Conservation (phyloP, 805 yeast genomes). For the Zygoascus biomembranicola region DNA sequence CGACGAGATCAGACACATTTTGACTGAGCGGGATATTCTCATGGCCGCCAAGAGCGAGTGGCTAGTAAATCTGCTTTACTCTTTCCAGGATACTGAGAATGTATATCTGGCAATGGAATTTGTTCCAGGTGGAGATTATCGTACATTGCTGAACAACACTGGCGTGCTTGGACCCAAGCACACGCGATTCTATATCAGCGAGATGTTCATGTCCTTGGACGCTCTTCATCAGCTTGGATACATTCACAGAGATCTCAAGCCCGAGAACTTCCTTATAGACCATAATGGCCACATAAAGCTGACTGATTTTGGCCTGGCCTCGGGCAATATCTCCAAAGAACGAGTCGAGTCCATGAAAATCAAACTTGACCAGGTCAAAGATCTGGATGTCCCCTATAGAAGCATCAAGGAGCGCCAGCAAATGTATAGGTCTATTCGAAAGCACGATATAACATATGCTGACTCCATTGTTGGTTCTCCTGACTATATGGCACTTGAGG, state of each 20-base stretch:
- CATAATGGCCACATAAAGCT: conserved; percentile 85
- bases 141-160: conserved; percentile 88
- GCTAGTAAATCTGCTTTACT: conserved; percentile 88
- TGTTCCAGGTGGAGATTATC: conserved; percentile 99
- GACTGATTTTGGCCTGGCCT: conserved; percentile 95
- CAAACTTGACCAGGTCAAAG: conserved; percentile 60
- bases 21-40: conserved; percentile 92
- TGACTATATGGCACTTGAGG: conserved; percentile 98
- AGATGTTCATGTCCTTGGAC: conserved; percentile 93
- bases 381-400: conserved; percentile 61
- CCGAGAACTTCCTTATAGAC: conserved; percentile 87
- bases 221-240: conserved; percentile 91
- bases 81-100: conserved; percentile 87
- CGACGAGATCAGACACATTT: conserved; percentile 91
- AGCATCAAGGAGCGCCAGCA: conserved; percentile 81
- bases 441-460: conserved; percentile 74
- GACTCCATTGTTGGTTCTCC: conserved; percentile 97
- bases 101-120: conserved; percentile 97
- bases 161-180: conserved; percentile 90
- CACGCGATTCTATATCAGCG: conserved; percentile 89
- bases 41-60: conserved; percentile 95
- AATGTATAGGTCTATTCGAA: conserved; percentile 67
- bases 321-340: conserved; percentile 89
- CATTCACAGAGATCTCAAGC: conserved; percentile 94
- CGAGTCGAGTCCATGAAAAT: conserved; percentile 85